Conservation (phyloP, 225 moss, liverwort and hornwort species). For the Pseudisothecium myosuroides region DNA sequence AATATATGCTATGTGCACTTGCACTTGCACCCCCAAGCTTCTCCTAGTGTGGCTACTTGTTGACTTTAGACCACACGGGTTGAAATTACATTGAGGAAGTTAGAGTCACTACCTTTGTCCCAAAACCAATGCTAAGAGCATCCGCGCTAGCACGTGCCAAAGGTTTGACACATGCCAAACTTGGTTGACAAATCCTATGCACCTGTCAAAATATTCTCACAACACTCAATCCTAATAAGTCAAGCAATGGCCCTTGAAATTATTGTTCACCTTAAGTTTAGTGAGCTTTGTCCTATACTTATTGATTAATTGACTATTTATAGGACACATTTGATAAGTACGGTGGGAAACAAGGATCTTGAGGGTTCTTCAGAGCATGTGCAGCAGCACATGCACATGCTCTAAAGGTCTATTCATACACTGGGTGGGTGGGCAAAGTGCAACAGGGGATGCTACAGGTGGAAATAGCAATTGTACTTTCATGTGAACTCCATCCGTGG, state of each 20-base stretch:
- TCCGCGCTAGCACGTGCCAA: fast-evolving
- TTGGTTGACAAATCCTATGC: not conserved
- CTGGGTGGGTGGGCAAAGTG: no score
- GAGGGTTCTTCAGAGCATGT: fast-evolving
- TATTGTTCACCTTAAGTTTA: not conserved
- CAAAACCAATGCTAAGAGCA: not conserved
- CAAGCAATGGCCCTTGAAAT: not conserved
- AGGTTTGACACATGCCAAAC: fast-evolving
- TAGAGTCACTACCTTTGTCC: no score
- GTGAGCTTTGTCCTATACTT: not conserved
- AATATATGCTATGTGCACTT: fast-evolving
- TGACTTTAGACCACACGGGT: fast-evolving
- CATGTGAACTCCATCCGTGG: no score
- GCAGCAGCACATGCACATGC: fast-evolving
- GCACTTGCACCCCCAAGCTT: not conserved
- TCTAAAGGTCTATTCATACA: no score
- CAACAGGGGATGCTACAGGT: no score
- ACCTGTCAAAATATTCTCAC: not conserved
- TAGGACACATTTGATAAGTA: not conserved
- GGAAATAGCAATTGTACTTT: no score
- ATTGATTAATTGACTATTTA: not conserved
- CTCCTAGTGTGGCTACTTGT: not conserved
- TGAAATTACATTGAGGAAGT: not conserved
- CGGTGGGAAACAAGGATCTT: not conserved
- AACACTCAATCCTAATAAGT: not conserved